Evolutionary conservation across 2,329 filamentous ascomycete species (phyloP).

Genomic region (Alternaria incomplexa): DNA sequence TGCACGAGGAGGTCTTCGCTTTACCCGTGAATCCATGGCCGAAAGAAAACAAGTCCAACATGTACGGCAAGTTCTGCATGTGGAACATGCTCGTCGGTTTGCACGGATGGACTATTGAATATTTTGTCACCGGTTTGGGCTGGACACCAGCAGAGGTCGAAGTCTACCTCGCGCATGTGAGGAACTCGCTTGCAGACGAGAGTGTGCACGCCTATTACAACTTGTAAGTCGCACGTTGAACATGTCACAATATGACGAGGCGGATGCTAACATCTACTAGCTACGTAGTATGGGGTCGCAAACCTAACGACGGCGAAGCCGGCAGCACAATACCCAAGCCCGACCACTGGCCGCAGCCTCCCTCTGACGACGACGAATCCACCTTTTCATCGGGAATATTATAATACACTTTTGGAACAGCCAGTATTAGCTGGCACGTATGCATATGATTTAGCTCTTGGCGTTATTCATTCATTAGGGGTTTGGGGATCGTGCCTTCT

Average conservation of each 20-base stretch:
- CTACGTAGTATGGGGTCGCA: slow-evolving; percentile 38
- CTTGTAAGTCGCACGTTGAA: slow-evolving; percentile 39
- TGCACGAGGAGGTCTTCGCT: slow-evolving; percentile 60
- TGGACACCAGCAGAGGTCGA: slow-evolving; percentile 55
- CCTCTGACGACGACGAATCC: neutral
- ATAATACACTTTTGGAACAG: neutral
- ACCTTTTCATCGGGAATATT: neutral
- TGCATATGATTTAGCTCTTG: neutral
- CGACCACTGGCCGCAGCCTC: slow-evolving; percentile 24
- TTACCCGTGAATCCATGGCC: slow-evolving; percentile 62
- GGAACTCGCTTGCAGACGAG: slow-evolving; percentile 48
- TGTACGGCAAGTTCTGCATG: slow-evolving; percentile 58
- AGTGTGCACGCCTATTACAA: slow-evolving; percentile 53
- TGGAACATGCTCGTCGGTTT: slow-evolving; percentile 55
- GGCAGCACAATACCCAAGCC: slow-evolving; percentile 25
- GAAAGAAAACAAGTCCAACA: slow-evolving; percentile 53
- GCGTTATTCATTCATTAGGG: neutral
- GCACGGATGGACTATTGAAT: slow-evolving; percentile 52
- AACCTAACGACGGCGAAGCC: slow-evolving; percentile 25
- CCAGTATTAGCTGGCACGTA: neutral
- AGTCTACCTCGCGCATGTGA: slow-evolving; percentile 52
- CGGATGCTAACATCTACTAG: slow-evolving; percentile 12
- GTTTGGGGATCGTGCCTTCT: neutral
- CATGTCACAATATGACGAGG: neutral
- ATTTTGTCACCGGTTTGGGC: slow-evolving; percentile 51